Evolutionary conservation across 805 yeast species (phyloP).

Genomic region (Candida rishiriensis): DNA sequence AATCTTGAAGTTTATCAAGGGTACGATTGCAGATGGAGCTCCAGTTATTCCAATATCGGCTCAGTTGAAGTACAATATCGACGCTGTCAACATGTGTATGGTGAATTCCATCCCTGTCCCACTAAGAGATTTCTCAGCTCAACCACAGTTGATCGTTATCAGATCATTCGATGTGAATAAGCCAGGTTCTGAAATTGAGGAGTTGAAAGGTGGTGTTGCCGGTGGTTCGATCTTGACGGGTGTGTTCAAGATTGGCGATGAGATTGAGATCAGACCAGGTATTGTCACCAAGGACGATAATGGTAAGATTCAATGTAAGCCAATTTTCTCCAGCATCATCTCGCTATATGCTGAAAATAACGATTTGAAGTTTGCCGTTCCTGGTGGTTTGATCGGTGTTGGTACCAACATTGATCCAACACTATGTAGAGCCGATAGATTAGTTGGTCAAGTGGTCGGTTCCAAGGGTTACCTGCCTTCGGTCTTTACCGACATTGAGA

Average conservation of each 20-base stretch:
- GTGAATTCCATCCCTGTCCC: conserved; percentile 96
- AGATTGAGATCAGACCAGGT: conserved; percentile 98
- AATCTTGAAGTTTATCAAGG: conserved; percentile 86
- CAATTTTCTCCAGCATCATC: conserved; percentile 90
- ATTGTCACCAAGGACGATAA: conserved; percentile 92
- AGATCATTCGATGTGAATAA: conserved; percentile 98
- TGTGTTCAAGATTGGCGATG: conserved; percentile 95
- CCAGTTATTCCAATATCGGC: conserved; percentile 99
- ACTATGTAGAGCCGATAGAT: conserved; percentile 97
- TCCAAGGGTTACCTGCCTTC: conserved; percentile 95
- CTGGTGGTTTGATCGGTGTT: conserved; percentile 99
- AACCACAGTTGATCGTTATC: conserved; percentile 93
- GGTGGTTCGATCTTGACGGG: conserved; percentile 98
- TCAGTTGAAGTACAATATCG: conserved; percentile 96
- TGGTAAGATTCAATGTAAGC: conserved; percentile 88
- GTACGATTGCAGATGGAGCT: conserved; percentile 98
- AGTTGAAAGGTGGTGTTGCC: conserved; percentile 99
- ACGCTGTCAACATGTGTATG: conserved; percentile 95
- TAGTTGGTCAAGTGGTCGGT: conserved; percentile 99
- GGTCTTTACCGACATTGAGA: conserved; percentile 94
- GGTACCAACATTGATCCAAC: conserved; percentile 99
- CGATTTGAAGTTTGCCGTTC: conserved; percentile 97
- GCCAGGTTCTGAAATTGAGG: conserved; percentile 97
- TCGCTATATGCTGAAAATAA: conserved; percentile 97
- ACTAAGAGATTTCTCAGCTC: conserved; percentile 86